Conservation (phyloP, 1,284 basidiomycete genomes). For the Coniophora puteana region DNA sequence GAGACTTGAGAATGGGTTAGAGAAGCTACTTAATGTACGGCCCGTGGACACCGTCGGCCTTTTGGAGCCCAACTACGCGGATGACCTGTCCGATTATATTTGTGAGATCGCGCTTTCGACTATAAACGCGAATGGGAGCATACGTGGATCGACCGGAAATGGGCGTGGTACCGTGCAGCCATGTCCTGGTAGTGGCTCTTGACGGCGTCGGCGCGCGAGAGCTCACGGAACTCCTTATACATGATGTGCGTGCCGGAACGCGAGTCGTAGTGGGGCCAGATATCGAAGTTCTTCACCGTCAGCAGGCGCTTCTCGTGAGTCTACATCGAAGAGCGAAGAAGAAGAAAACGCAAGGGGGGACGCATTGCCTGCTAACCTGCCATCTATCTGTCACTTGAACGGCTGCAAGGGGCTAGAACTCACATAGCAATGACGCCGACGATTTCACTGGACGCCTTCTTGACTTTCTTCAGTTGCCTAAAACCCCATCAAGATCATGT, state of each 20-base stretch:
- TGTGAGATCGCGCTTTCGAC: conserved; percentile 3
- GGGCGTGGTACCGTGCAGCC: conserved; percentile 98
- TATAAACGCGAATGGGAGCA: conserved; percentile 25
- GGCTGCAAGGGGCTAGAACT: conserved; percentile 83
- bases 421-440: conserved; percentile 96
- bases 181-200: conserved; percentile 99
- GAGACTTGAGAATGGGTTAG: conserved; percentile 87
- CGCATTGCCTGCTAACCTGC: conserved; percentile 50
- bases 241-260: conserved; percentile 98
- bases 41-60: conserved; percentile 88
- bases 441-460: conserved; percentile 99
- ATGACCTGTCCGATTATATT: conserved; percentile 59
- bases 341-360: conserved; percentile 18
- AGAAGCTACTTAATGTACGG: conserved; percentile 98
- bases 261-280: conserved; percentile 99
- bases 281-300: conserved; percentile 99
- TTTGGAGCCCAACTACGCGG: conserved; percentile 91
- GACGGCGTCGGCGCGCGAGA: conserved; percentile 93
- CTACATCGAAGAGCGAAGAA: conserved; percentile 40
- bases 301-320: conserved; percentile 96
- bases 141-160: conserved; percentile 98
- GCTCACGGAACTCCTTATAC: conserved; percentile 98
- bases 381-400: conserved; percentile 80
- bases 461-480: conserved; percentile 97
- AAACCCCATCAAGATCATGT: conserved; percentile 8